Base-by-base conservation (phyloP, 2,329 filamentous ascomycete species). In the Ophiosphaerella herpotricha region DNA sequence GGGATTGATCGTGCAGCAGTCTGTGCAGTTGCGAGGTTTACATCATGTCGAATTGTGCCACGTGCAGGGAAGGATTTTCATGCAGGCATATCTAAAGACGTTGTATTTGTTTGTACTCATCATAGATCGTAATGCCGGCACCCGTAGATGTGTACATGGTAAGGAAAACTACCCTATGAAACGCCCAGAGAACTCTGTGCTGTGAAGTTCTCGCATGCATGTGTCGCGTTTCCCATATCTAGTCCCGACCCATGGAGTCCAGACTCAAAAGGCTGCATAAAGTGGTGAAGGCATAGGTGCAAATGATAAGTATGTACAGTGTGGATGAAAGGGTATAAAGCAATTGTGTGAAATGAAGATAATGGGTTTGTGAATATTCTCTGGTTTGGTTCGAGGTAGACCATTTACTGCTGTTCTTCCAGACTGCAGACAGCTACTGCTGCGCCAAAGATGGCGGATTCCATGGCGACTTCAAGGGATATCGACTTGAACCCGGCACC, bases 391-490 rank as follows among this genome's bases (percentile, higher is more conserved):
- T 4, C 16, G 31, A 21, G 14, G 36, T 11, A 18, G 8, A 11
- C 43, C 31, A 35, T 33, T 13, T n/a, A 16, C 36, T 49, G 55
- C 51, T 66, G 63, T 36, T 59, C 60, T 39, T 74, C 71, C 5
- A 74, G 64, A 57, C 72, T 74, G 46, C 68, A 72, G 6, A 69
- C 78, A 2, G 88, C 86, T 12, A 92, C 87, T 1, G 88, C 89
- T 3, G 89, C 89, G 3, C 89, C 89, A 37, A 88, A 81, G 46
- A 92, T 80, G 1, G 88, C 89, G 63, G 88, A 90, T 73, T 92
- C 89, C 48, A 85, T 80, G 11, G 88, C 87, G 40, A 85, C 81
- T 42, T 89, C 85, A 21, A 92, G 78, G 44, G 82, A 80, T 18
- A 91, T 82, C 3, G 75, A 71, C 14, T 74, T 74, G 55, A 61